These are phyloP conservation scores for Takashimella tepidaria DNA, from an alignment of 1,284 basidiomycete species.

Conservation along the genomic window DNA sequence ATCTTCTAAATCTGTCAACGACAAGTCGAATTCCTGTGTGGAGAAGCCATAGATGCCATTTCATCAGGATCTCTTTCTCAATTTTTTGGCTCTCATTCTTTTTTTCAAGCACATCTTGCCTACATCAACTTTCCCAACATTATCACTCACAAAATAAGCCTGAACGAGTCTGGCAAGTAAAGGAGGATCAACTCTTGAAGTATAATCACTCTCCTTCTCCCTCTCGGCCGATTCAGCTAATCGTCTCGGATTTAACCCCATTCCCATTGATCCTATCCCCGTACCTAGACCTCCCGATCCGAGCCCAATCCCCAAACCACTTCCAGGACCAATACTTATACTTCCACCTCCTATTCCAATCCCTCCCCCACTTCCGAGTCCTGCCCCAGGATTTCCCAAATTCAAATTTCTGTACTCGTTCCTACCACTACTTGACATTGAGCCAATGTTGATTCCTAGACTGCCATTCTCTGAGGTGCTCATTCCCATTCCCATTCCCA, in stretches of 20 bases:
- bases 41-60: not conserved
- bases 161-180: conserved; percentile 14
- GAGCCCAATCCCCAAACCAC: not conserved
- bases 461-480: no score
- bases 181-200: conserved; percentile 4
- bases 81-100: no score
- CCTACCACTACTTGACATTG: not conserved
- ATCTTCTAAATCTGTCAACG: conserved; percentile 20
- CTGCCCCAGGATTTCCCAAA: no score
- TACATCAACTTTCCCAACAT: no score
- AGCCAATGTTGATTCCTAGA: no score
- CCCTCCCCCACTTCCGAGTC: not conserved
- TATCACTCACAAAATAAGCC: conserved; percentile 25
- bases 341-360: not conserved
- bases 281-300: not conserved
- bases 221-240: conserved; percentile 6
- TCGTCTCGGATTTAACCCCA: not conserved
- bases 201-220: conserved; percentile 2
- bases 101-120: no score
- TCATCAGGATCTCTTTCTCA: no score
- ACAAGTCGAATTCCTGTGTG: conserved; percentile 19
- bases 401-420: not conserved
- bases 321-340: not conserved
- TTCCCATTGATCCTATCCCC: not conserved
- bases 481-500: no score